phyloP scores from a whole-genome alignment of 2,329 filamentous ascomycete genomes.

The Claviceps arundinis region DNA sequence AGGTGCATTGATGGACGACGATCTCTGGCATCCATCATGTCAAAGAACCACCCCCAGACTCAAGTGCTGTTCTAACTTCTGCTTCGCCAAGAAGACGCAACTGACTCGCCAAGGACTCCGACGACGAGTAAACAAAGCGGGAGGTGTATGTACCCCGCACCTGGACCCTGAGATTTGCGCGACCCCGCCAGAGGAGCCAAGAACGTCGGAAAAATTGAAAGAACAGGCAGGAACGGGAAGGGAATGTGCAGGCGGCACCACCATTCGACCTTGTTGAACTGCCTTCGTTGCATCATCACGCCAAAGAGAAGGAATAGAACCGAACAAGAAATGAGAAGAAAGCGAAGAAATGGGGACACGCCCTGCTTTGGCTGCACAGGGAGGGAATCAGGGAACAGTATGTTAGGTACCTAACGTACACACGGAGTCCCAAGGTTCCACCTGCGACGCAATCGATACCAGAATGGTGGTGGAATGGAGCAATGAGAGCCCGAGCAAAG shows the following conservation, averaged over 20 bases:
- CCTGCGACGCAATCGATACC: not conserved
- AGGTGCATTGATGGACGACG: not conserved
- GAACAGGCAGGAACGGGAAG: not conserved
- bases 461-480: not conserved
- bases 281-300: no score
- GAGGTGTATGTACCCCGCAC: not conserved
- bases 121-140: not conserved
- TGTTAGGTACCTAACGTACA: no score
- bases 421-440: no score
- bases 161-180: not conserved
- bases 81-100: not conserved
- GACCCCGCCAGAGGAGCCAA: not conserved
- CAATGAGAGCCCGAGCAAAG: not conserved
- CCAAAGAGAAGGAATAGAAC: not conserved
- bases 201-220: not conserved
- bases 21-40: no score
- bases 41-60: no score
- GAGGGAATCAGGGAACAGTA: no score
- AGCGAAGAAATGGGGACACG: not conserved
- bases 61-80: not conserved
- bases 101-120: not conserved
- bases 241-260: not conserved
- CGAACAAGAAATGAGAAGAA: not conserved
- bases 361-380: no score
- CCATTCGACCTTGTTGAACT: no score